Evolutionary conservation across 768 basidiomycete species (phyloP), one percentile per base, ranked within the genome.

Genomic region (Boletus huronensis): DNA sequence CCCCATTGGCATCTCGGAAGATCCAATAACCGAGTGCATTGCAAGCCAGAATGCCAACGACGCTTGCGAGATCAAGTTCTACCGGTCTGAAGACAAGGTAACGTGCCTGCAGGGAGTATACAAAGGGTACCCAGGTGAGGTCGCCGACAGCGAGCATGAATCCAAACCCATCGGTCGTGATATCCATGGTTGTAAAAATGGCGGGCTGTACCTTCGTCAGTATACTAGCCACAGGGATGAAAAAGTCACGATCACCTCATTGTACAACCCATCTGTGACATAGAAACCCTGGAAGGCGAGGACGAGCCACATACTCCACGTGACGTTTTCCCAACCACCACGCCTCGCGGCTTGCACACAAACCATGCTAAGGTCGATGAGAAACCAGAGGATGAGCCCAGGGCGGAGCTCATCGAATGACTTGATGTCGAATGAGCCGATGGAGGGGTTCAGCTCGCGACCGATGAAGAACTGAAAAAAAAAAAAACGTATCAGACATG

Each of bases 141-240:
- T 98, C 93, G 39, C 97, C 96, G 44, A 96, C 81, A 5, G 93
- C 74, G 28, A 99, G 87, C 97, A 99, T 99, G 80, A 94, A 98
- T 7, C 97, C 97, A 64, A 98, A 98, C 11, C 97, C 97, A 63
- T 99, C 97, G 11, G 90, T 90, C 3, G 88, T 95, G 66, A 99
- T 95, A 66, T 99, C 97, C 91, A 99, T 99, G 4, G 89, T 93
- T 1, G 92, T 95, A 53, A 98, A 79, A 59, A 99, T 80, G 10
- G 90, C 88, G 2, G 90, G 81, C 92, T 97, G 60, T 23, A 39
- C 0, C 21, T 17, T 29, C 14, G 26, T 58, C 10, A 54, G 43
- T 17, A 34, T 8, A 6, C 32, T 5, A 26, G 5, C 11, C 9
- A 38, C 28, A 38, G 11, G 35, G 17, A n/a, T 6, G 25, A 36